Percentiles rank a stretch among this genome's conserved stretches.
Conservation (phyloP, 805 yeast species). For the Clavispora vitiphila region DNA sequence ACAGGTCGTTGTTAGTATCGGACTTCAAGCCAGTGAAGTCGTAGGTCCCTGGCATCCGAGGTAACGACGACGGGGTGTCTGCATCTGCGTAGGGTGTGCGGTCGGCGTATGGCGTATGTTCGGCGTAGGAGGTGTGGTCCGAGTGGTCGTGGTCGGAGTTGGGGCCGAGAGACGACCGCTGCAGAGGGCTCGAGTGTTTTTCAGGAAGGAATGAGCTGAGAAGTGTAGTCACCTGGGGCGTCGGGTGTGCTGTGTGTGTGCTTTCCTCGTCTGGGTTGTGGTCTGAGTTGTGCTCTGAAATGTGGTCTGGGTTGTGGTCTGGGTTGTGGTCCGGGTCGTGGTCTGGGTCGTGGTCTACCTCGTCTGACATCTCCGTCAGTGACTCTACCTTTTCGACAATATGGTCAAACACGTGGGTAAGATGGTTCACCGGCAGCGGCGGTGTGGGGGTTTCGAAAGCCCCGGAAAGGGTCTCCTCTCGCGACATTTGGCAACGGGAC, state of each 20-base stretch:
- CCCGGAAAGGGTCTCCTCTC: background rate
- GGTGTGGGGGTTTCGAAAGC: background rate
- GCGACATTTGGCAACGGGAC: too few species aligned
- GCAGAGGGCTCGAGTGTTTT: too few species aligned
- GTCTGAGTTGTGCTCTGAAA: too few species aligned
- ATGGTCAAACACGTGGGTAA: background rate
- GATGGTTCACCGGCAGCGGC: background rate
- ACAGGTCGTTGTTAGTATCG: slow-evolving; percentile 2
- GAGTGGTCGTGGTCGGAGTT: background rate
- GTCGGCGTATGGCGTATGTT: background rate
- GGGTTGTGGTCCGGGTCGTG: background rate
- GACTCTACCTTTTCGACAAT: too few species aligned
- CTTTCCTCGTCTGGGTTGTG: too few species aligned
- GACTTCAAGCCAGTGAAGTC: slow-evolving; percentile 43
- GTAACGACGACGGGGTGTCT: slow-evolving; percentile 17
- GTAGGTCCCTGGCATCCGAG: slow-evolving; percentile 43
- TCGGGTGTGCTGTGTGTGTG: too few species aligned
- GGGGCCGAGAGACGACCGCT: too few species aligned
- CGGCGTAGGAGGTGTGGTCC: background rate
- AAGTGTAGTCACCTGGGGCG: too few species aligned
- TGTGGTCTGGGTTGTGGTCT: too few species aligned
- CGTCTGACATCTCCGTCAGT: too few species aligned
- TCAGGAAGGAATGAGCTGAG: too few species aligned
- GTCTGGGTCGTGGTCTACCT: background rate
- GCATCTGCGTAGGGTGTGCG: background rate